Percentiles rank a stretch among this genome's conserved stretches.
These are phyloP conservation scores for Trichoderma sp. DNA, from an alignment of 2,329 filamentous ascomycete genomes.

Conservation along the genomic window DNA sequence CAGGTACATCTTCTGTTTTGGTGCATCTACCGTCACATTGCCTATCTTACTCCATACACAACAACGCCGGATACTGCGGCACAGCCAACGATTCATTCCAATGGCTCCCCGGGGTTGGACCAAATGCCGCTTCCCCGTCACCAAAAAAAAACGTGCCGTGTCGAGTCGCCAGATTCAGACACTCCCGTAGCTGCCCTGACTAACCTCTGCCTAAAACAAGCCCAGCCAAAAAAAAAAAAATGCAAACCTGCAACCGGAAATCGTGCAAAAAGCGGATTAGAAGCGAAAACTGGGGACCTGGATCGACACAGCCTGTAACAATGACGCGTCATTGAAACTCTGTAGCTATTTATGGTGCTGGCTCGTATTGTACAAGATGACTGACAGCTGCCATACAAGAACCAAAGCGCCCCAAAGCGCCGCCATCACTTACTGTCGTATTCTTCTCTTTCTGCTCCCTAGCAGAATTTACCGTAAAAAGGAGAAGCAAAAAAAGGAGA, in stretches of 20 bases:
- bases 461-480: background rate
- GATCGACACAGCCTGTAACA: slow-evolving; percentile 1
- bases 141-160: background rate
- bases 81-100: background rate
- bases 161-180: background rate
- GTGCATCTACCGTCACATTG: background rate
- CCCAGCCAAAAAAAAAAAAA: background rate
- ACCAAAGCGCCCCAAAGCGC: background rate
- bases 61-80: background rate
- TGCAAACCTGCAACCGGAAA: background rate
- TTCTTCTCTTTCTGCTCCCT: background rate
- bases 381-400: background rate
- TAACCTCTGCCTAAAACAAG: background rate
- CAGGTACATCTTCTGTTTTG: background rate
- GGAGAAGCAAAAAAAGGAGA: background rate
- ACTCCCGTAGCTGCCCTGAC: background rate
- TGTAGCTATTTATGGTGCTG: background rate
- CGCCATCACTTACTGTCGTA: background rate
- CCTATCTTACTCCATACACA: background rate
- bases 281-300: background rate
- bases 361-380: background rate
- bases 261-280: background rate
- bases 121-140: background rate
- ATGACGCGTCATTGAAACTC: background rate
- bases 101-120: background rate